Percentiles rank a stretch among this genome's conserved stretches.
These are phyloP conservation scores for Apiotrichum domesticum DNA, from an alignment of 1,284 basidiomycete species.

Conservation along the genomic window DNA sequence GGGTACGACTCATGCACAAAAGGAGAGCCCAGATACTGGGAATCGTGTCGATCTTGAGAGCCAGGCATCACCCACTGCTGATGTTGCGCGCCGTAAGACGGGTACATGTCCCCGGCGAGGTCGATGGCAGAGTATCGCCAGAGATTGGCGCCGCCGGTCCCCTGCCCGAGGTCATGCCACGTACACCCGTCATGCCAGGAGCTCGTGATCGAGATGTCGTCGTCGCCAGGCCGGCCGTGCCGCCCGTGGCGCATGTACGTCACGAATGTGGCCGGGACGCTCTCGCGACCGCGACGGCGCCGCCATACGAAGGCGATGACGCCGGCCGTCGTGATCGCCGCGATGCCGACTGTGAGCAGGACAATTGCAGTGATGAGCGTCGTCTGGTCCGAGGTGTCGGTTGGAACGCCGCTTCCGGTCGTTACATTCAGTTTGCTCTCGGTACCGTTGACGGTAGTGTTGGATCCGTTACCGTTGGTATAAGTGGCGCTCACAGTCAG, in stretches of 20 bases:
- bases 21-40: too few species aligned
- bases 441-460: too few species aligned
- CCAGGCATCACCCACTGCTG: too few species aligned
- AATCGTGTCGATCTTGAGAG: too few species aligned
- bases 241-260: neutral
- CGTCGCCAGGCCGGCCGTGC: neutral
- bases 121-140: neutral
- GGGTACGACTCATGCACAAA: too few species aligned
- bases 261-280: neutral
- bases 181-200: neutral
- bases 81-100: too few species aligned
- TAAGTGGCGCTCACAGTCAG: too few species aligned
- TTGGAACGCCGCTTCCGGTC: too few species aligned
- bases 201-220: neutral
- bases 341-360: constrained; percentile 18
- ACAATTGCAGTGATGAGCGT: constrained; percentile 3
- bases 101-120: neutral
- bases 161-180: neutral
- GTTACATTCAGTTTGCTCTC: too few species aligned
- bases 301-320: constrained; percentile 11
- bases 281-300: neutral
- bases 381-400: neutral
- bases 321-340: constrained; percentile 2
- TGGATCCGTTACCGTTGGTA: too few species aligned
- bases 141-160: neutral